Evolutionary conservation across 1,284 basidiomycete species (phyloP), one percentile per base, ranked within the genome.

Genomic region (Butyriboletus appendiculatus): DNA sequence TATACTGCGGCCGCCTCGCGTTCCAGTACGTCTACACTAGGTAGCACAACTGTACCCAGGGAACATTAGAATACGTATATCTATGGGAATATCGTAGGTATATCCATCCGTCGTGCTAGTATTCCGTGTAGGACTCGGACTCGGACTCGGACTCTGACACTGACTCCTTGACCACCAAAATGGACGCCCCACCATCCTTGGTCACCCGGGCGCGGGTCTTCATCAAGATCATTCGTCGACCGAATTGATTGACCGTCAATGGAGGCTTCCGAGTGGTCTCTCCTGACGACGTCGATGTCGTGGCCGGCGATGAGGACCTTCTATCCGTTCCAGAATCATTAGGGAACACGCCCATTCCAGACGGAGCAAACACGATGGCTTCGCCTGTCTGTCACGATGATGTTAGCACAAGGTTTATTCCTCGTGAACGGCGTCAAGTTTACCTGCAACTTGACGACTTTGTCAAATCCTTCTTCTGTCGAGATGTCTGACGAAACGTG

Each of bases 401-500:
- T 18, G 49, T 32, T 30, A 15, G 30, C 47, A 45, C 32, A 34
- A 45, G 3, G 24, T 33, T 11, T 45, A 44, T 37, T 14, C 35
- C 49, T 12, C 7, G 4, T 28, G 50, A 8, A 33, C 12, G 10
- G 35, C 6, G 42, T 8, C 24, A 0, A 32, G 18, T 71, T 41
- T 57, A 86, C 85, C 75, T 82, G 76, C 15, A 88, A 69, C 49
- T 69, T 79, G 16, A 85, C 84, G 20, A 88, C 78, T 45, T 78
- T 74, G 60, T 86, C 81, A 55, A 88, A 86, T 0, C 79, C 81
- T 41, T 83, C 80, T 8, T 73, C 73, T 4, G 71, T 67, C 0
- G 75, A 74, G 55, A 85, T 74, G 57, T 84, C 77, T 0, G 82
- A 81, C 0, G 84, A 81, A 14, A 88, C 80, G 59, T 88, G 86